phyloP scores from a whole-genome alignment of 495 filamentous ascomycete species.

The Penicillium chermesinum region DNA sequence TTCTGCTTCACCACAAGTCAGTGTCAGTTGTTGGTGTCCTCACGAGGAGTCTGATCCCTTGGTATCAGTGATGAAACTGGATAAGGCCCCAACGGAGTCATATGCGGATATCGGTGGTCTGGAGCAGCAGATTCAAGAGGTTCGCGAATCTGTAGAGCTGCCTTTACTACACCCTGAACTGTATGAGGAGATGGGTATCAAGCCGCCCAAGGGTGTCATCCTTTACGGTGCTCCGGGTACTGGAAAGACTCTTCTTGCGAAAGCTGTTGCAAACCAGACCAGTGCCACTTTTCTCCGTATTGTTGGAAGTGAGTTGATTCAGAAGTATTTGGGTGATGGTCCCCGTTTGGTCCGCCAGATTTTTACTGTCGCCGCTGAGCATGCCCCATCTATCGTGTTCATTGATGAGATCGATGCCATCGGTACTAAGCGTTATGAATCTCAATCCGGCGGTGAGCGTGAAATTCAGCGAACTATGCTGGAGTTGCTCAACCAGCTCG shows the following conservation, averaged over 20 bases:
- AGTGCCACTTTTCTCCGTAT: constrained; percentile 98
- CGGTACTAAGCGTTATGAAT: constrained; percentile 98
- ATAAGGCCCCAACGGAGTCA: constrained; percentile 96
- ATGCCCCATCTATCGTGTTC: constrained; percentile 96
- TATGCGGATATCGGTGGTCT: constrained; percentile 98
- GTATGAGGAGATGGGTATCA: constrained; percentile 99
- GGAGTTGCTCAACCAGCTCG: constrained; percentile 95
- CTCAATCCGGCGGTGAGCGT: constrained; percentile 91
- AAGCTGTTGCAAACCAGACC: constrained; percentile 98
- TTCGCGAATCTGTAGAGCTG: constrained; percentile 93
- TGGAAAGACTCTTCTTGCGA: constrained; percentile 94
- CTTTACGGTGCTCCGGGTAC: constrained; percentile 97
- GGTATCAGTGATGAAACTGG: constrained; percentile 98
- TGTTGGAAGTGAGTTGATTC: constrained; percentile 95
- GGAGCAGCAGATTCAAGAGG: constrained; percentile 94
- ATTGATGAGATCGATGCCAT: constrained; percentile 99
- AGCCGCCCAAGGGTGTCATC: constrained; percentile 98
- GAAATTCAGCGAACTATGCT: constrained; percentile 99
- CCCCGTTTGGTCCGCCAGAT: constrained; percentile 92
- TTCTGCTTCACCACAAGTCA: constrained; percentile 94
- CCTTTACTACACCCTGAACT: constrained; percentile 94
- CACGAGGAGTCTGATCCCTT: constrained; percentile 95
- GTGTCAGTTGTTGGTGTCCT: constrained; percentile 97
- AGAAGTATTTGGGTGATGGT: constrained; percentile 98
- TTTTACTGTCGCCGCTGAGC: constrained; percentile 95